These are phyloP conservation scores for Neurospora sp. DNA, from an alignment of 2,329 filamentous ascomycete genomes.

Conservation along the genomic window DNA sequence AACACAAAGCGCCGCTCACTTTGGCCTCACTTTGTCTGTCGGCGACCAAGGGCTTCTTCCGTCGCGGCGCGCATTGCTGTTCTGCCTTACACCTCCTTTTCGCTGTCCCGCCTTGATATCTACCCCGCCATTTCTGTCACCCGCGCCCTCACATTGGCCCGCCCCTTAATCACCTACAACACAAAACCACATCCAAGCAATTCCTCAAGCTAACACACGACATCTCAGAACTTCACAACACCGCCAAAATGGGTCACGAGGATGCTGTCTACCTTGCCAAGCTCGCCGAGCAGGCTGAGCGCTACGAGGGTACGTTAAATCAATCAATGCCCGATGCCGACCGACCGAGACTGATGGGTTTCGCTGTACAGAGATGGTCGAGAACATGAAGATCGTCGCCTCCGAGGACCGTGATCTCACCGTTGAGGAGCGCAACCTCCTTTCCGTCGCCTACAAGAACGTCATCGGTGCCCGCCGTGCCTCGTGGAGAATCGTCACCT, in stretches of 20 bases:
- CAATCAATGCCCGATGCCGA: not conserved
- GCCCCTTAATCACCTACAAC: not conserved
- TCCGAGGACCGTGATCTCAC: conserved; percentile 74
- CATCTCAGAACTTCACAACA: conserved; percentile 18
- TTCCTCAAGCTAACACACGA: conserved; percentile 15
- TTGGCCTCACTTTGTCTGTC: not conserved
- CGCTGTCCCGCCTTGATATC: not conserved
- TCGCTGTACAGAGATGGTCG: conserved; percentile 74
- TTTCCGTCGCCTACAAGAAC: conserved; percentile 98
- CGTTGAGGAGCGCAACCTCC: conserved; percentile 94
- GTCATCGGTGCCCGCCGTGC: conserved; percentile 94
- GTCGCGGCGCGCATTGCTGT: not conserved
- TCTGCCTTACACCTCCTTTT: not conserved
- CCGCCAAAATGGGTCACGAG: conserved; percentile 90
- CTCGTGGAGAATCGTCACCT: conserved; percentile 96
- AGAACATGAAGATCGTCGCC: conserved; percentile 99
- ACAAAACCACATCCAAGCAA: not conserved
- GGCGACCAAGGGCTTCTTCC: not conserved
- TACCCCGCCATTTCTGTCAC: not conserved
- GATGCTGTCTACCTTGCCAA: conserved; percentile 99
- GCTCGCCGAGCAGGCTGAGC: conserved; percentile 99
- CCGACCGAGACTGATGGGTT: conserved; percentile 7
- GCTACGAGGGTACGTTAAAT: conserved; percentile 79
- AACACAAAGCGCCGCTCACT: not conserved
- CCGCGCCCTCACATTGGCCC: conserved; percentile 5